phyloP scores from a whole-genome alignment of 192 early-diverging fungal species.

The Podila horticola region DNA sequence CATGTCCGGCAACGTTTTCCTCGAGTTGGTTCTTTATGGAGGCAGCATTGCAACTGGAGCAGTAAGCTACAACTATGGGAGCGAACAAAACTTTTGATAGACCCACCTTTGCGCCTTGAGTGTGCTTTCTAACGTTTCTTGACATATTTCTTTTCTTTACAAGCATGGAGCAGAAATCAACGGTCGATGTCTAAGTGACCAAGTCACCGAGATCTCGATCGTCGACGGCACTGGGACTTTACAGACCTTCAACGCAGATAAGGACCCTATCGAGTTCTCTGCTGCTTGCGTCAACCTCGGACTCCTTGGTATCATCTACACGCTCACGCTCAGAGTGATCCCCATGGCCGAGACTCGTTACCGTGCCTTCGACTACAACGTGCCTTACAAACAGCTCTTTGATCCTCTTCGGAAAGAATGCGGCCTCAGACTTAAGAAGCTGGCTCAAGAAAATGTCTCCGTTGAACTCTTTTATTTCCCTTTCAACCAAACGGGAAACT shows the following conservation, averaged over 20 bases:
- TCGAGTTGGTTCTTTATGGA: slow-evolving; percentile 3
- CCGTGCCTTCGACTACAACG: slow-evolving; percentile 2
- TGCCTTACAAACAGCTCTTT: slow-evolving; percentile 9
- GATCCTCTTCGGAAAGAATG: slow-evolving; percentile 14
- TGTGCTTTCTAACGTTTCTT: slow-evolving; percentile 3
- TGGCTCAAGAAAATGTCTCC: slow-evolving; percentile 5
- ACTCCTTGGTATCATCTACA: slow-evolving; percentile 42
- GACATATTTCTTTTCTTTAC: background rate
- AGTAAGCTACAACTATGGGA: slow-evolving; percentile 7
- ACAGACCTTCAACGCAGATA: background rate
- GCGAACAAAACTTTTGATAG: background rate
- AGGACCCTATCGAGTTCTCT: slow-evolving; percentile 6
- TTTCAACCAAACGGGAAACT: slow-evolving; percentile 10
- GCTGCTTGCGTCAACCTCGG: slow-evolving; percentile 16
- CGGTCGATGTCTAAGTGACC: slow-evolving; percentile 13
- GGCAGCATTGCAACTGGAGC: slow-evolving; percentile 9
- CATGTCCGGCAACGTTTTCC: slow-evolving; percentile 14
- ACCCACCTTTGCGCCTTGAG: background rate
- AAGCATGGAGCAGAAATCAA: slow-evolving; percentile 7
- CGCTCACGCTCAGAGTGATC: slow-evolving; percentile 15
- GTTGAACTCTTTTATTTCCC: slow-evolving; percentile 11
- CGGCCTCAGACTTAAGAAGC: slow-evolving; percentile 1
- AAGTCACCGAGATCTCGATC: slow-evolving; percentile 6
- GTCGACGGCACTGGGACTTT: slow-evolving; percentile 6
- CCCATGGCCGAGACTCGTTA: slow-evolving; percentile 2